Conservation (phyloP, 2,329 filamentous ascomycete species). For the Penicillium sp. region DNA sequence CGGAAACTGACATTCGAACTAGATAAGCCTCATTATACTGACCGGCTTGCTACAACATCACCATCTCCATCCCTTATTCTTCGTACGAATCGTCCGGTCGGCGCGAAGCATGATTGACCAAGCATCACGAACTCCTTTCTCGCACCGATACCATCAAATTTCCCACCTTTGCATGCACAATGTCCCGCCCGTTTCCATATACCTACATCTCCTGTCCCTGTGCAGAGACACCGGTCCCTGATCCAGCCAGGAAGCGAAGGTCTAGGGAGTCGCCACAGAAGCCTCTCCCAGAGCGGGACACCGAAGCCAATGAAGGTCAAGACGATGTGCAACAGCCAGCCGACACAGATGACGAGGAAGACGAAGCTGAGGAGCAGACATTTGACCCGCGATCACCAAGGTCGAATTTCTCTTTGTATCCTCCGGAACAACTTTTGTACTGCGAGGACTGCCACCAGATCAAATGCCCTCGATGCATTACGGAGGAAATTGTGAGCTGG, state of each 20-base stretch:
- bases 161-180: constrained; percentile 29
- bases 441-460: constrained; percentile 98
- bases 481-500: constrained; percentile 92
- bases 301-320: constrained; percentile 7
- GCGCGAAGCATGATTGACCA: constrained; percentile 27
- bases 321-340: constrained; percentile 20
- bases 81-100: constrained; percentile 8
- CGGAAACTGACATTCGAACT: neutral
- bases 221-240: constrained; percentile 53
- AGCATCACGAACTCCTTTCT: constrained; percentile 7
- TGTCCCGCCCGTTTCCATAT: constrained; percentile 64
- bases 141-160: neutral
- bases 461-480: constrained; percentile 86
- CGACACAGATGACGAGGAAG: constrained; percentile 57
- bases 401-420: constrained; percentile 89
- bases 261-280: constrained; percentile 43
- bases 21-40: neutral
- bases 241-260: constrained; percentile 44
- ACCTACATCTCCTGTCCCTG: constrained; percentile 68
- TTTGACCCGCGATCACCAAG: constrained; percentile 85
- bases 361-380: constrained; percentile 66
- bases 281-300: constrained; percentile 30
- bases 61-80: neutral
- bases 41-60: neutral
- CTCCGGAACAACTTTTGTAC: constrained; percentile 90